Percentiles rank a stretch among this genome's conserved stretches.
These are phyloP conservation scores for Arthonia radiata DNA, from an alignment of 495 filamentous ascomycete genomes.

Conservation along the genomic window DNA sequence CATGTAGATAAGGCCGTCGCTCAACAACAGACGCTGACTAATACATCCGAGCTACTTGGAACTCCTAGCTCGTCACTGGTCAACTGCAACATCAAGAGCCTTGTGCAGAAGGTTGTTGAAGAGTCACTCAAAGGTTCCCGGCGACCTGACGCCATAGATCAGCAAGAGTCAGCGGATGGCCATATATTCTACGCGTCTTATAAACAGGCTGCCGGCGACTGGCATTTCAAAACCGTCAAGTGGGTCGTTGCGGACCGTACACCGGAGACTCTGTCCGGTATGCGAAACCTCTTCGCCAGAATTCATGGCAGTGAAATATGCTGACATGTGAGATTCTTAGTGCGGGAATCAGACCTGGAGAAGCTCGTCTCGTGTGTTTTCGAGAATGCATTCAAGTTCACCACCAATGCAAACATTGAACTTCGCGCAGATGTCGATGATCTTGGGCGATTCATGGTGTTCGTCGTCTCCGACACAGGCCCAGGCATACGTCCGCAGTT, in stretches of 20 bases:
- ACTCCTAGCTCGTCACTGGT: no score
- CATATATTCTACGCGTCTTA: conserved; percentile 42
- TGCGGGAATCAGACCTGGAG: conserved; percentile 47
- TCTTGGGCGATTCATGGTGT: conserved; percentile 28
- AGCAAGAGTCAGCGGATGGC: conserved; percentile 31
- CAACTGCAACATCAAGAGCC: no score
- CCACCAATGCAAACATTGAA: conserved; percentile 39
- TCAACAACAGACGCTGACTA: no score
- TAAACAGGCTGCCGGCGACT: conserved; percentile 30
- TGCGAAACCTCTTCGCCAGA: no score
- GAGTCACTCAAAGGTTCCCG: conserved; percentile 48
- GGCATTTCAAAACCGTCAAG: conserved; percentile 34
- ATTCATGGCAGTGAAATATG: no score
- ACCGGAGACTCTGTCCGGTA: conserved; percentile 36
- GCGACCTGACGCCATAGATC: conserved; percentile 41
- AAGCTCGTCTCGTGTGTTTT: conserved; percentile 53
- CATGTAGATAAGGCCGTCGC: no score
- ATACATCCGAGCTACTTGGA: no score
- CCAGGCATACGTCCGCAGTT: conserved; percentile 48
- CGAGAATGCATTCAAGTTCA: conserved; percentile 62
- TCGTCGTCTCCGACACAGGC: conserved; percentile 43
- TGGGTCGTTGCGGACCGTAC: conserved; percentile 40
- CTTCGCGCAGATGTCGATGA: conserved; percentile 27
- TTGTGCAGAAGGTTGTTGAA: conserved; percentile 41
- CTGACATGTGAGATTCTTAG: no score